These are phyloP conservation scores for Melaleuca quinquenervia DNA, from an alignment of 345 rosid genomes.

Conservation along the genomic window DNA sequence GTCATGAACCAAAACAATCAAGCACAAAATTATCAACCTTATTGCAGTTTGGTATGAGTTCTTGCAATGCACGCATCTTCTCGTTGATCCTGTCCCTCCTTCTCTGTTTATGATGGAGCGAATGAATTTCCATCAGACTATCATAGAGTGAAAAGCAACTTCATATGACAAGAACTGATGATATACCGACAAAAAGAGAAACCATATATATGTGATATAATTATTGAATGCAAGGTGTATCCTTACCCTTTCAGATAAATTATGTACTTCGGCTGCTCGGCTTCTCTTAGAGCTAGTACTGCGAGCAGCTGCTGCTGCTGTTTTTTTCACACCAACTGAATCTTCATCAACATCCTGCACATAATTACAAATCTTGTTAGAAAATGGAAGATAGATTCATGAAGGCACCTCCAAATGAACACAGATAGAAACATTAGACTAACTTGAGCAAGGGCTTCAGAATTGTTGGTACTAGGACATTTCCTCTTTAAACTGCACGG, in stretches of 20 bases:
- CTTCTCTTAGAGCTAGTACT: slow-evolving; percentile 52
- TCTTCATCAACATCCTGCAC: slow-evolving; percentile 75
- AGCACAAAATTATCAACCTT: slow-evolving; percentile 30
- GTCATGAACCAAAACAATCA: background rate
- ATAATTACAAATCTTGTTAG: background rate
- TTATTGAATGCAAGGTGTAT: background rate
- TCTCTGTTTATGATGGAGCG: slow-evolving; percentile 32
- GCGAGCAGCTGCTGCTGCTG: slow-evolving; percentile 24
- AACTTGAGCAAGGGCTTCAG: slow-evolving; percentile 65
- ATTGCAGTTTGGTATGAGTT: slow-evolving; percentile 89
- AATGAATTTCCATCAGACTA: background rate
- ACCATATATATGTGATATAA: background rate
- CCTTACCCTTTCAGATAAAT: slow-evolving; percentile 93
- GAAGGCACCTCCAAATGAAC: slow-evolving; percentile 1
- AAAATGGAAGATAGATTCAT: background rate
- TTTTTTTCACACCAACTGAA: slow-evolving; percentile 27
- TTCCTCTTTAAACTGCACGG: slow-evolving; percentile 49
- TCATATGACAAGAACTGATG: background rate
- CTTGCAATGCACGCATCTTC: slow-evolving; percentile 94
- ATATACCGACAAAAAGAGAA: background rate
- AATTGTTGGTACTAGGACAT: slow-evolving; percentile 36
- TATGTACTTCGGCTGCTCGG: slow-evolving; percentile 94
- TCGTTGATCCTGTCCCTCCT: slow-evolving; percentile 90
- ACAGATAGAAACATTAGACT: background rate
- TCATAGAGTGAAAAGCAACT: background rate